phyloP scores from a whole-genome alignment of 805 yeast species.

The Zygosaccharomyces pseudorouxii region DNA sequence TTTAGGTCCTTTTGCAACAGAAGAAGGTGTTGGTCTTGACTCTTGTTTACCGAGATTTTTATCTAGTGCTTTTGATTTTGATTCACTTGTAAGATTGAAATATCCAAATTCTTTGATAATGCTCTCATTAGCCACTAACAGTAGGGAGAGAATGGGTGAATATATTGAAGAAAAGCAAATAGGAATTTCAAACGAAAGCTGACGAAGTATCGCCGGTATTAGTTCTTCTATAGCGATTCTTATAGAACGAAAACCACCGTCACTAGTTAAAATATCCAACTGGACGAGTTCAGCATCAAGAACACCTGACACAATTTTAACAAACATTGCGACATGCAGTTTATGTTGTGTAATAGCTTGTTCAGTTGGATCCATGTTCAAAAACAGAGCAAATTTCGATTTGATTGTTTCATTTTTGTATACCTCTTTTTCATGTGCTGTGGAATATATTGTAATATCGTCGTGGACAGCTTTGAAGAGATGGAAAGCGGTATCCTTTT shows the following conservation, averaged over 20 bases:
- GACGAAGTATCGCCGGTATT: constrained; percentile 9
- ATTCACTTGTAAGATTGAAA: not conserved
- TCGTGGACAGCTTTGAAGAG: constrained; percentile 52
- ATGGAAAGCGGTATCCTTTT: constrained; percentile 82
- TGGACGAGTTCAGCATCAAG: constrained; percentile 16
- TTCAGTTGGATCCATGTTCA: constrained; percentile 49
- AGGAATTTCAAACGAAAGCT: constrained; percentile 16
- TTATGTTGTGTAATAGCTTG: constrained; percentile 36
- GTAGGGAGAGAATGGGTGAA: constrained; percentile 20
- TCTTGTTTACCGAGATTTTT: not conserved
- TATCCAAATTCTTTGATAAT: constrained; percentile 17
- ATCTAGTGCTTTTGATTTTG: not conserved
- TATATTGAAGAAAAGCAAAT: constrained; percentile 24
- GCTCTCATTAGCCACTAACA: constrained; percentile 22
- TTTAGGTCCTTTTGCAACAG: not conserved
- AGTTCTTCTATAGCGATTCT: constrained; percentile 16
- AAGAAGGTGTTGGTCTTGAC: not conserved
- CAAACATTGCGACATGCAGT: constrained; percentile 47
- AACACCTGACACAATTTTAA: constrained; percentile 38
- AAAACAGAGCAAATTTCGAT: constrained; percentile 60
- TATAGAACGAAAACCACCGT: constrained; percentile 7
- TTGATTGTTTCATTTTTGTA: constrained; percentile 53
- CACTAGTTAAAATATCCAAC: constrained; percentile 15
- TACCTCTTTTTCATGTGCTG: constrained; percentile 60
- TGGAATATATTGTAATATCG: constrained; percentile 48